Evolutionary conservation across 306 rosid genomes (phyloP).

Genomic region (Sesbania bispinosa): DNA sequence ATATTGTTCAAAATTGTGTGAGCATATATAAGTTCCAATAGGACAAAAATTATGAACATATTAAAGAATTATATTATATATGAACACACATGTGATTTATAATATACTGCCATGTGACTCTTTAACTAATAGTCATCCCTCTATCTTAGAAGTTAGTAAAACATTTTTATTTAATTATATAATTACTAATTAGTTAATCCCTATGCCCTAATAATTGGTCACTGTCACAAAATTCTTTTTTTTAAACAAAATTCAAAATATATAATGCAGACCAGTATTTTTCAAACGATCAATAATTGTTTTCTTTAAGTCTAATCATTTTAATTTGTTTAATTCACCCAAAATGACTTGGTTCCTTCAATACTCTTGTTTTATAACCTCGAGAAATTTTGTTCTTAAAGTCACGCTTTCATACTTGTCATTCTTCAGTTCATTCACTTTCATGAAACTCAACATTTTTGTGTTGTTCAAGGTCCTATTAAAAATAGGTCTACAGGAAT

Average conservation of each 20-base stretch:
- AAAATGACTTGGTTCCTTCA: slow-evolving; percentile 28
- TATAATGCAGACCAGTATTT: neutral
- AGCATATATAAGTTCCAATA: neutral
- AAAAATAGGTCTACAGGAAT: neutral
- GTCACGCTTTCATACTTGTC: slow-evolving; percentile 38
- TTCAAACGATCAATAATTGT: neutral
- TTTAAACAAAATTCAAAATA: neutral
- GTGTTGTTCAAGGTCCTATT: neutral
- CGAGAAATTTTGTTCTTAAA: slow-evolving; percentile 23
- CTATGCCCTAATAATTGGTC: slow-evolving; percentile 26
- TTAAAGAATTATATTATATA: neutral
- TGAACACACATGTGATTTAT: neutral
- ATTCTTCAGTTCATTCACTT: slow-evolving; percentile 11
- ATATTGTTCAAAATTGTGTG: neutral
- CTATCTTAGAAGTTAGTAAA: neutral
- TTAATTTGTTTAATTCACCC: slow-evolving; percentile 16
- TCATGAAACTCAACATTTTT: slow-evolving; percentile 13
- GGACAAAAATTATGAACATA: neutral
- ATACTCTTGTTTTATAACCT: slow-evolving; percentile 21
- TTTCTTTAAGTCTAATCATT: neutral
- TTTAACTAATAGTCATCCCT: slow-evolving; percentile 6
- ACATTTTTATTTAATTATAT: neutral
- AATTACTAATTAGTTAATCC: slow-evolving; percentile 8
- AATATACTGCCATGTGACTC: slow-evolving; percentile 15
- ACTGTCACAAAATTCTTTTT: neutral